Percentiles rank a stretch among this genome's conserved stretches.
Conservation (phyloP, 345 rosid species). For the Cardiospermum halicacabum region DNA sequence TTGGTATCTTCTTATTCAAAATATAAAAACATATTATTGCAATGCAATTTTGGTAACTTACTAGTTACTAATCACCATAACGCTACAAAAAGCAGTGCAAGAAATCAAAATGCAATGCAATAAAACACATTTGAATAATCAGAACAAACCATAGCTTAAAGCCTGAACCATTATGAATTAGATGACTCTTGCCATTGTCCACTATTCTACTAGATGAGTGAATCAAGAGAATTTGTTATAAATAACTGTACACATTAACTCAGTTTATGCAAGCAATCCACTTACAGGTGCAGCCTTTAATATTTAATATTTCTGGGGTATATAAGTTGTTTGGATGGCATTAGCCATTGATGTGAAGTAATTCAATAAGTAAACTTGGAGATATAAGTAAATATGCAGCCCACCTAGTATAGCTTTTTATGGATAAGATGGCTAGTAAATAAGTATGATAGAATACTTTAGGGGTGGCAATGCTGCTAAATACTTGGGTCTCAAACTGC, state of each 20-base stretch:
- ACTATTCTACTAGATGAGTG: no score
- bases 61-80: not conserved
- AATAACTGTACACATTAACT: no score
- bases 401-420: not conserved
- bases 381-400: not conserved
- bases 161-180: not conserved
- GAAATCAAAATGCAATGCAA: not conserved
- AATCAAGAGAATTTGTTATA: no score
- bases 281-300: no score
- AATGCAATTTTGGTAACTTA: not conserved
- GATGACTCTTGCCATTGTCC: not conserved
- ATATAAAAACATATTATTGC: not conserved
- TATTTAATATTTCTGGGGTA: not conserved
- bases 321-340: not conserved
- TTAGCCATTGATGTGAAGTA: not conserved
- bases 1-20: constrained; percentile 13
- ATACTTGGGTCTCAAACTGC: not conserved
- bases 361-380: not conserved
- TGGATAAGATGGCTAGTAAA: not conserved
- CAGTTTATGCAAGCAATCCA: no score
- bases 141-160: not conserved
- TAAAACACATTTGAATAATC: not conserved
- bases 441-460: not conserved
- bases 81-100: not conserved
- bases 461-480: not conserved